phyloP scores from a whole-genome alignment of 306 rosid genomes.

The Malus asiatica region DNA sequence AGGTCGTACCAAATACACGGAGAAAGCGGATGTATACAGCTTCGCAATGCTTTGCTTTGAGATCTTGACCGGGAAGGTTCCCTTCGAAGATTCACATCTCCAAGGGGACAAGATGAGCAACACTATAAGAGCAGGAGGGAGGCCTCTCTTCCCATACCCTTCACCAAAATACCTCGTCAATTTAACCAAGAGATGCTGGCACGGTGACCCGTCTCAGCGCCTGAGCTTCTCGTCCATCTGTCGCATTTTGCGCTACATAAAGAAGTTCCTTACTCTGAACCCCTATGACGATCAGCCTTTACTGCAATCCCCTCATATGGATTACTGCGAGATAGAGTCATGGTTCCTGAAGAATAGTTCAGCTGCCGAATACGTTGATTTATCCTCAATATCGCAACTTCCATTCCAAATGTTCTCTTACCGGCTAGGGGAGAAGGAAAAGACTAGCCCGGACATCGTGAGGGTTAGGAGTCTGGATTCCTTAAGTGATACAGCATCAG shows the following conservation, averaged over 20 bases:
- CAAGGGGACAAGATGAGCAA: conserved; percentile 62
- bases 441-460: conserved; percentile 21
- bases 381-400: conserved; percentile 41
- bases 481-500: conserved; percentile 17
- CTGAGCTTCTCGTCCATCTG: conserved; percentile 79
- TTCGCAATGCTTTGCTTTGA: conserved; percentile 87
- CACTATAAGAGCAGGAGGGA: conserved; percentile 73
- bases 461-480: conserved; percentile 30
- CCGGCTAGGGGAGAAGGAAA: conserved; percentile 57
- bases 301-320: conserved; percentile 42
- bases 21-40: conserved; percentile 86
- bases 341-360: conserved; percentile 41
- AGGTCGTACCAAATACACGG: conserved; percentile 34
- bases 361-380: conserved; percentile 15
- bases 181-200: conserved; percentile 84
- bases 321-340: conserved; percentile 64
- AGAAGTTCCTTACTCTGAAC: conserved; percentile 64
- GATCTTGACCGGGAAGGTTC: conserved; percentile 81
- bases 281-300: conserved; percentile 40
- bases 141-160: conserved; percentile 82
- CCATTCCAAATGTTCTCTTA: conserved; percentile 86
- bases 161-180: conserved; percentile 78
- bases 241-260: conserved; percentile 65
- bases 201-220: conserved; percentile 62
- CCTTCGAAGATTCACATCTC: conserved; percentile 71